Evolutionary conservation across 768 basidiomycete species (phyloP).

Genomic region (Hysterangium stoloniferum): DNA sequence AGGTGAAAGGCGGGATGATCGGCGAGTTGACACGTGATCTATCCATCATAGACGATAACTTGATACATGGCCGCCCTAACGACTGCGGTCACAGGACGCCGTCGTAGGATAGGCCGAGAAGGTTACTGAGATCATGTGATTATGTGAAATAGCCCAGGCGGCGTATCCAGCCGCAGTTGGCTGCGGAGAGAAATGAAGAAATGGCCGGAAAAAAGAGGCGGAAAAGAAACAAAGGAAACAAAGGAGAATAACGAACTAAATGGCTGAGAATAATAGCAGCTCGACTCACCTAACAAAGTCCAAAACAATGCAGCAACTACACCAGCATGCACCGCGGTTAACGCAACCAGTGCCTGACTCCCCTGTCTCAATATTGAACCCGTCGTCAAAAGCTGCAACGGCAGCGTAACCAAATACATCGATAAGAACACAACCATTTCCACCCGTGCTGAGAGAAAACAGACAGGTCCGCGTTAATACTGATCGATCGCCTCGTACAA

Average conservation of each 20-base stretch:
- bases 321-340: slow-evolving; percentile 77
- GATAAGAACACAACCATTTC: slow-evolving; percentile 63
- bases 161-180: neutral
- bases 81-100: too few species aligned
- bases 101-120: too few species aligned
- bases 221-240: neutral
- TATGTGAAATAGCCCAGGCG: neutral
- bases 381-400: slow-evolving; percentile 74
- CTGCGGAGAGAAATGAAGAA: neutral
- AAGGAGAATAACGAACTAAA: neutral
- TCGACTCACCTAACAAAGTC: slow-evolving; percentile 41
- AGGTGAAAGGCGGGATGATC: too few species aligned
- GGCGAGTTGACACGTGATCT: too few species aligned
- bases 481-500: neutral
- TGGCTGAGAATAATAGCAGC: neutral
- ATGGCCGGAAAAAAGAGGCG: neutral
- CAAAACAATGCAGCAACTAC: slow-evolving; percentile 73
- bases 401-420: slow-evolving; percentile 63
- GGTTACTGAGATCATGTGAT: neutral
- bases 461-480: slow-evolving; percentile 3
- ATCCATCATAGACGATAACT: too few species aligned
- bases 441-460: slow-evolving; percentile 41
- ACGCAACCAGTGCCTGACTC: slow-evolving; percentile 52
- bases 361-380: slow-evolving; percentile 78
- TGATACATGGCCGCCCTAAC: too few species aligned